A percentile compares a stretch with the other conserved stretches of the same genome.
Evolutionary conservation across 164 flowering plant species (phyloP).

Genomic region (Cinnamomum micranthum): DNA sequence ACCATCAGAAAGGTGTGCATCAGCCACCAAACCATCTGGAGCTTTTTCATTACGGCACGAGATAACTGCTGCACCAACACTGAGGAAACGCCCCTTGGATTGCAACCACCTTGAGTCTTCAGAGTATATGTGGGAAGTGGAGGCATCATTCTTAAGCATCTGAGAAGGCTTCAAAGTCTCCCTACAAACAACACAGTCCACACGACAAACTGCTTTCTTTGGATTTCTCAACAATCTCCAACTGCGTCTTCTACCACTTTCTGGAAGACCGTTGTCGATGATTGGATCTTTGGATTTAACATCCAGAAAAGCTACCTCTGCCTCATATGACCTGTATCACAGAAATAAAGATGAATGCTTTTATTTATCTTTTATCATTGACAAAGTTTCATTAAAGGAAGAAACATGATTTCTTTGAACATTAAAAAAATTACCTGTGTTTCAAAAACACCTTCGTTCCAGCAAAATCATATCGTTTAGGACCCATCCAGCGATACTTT

Average conservation of each 20-base stretch:
- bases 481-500: conserved; percentile 97
- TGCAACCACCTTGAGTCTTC: conserved; percentile 52
- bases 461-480: conserved; percentile 90
- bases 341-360: background rate
- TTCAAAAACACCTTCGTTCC: conserved; percentile 90
- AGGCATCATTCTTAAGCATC: conserved; percentile 14
- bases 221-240: conserved; percentile 24
- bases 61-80: conserved; percentile 90
- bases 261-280: conserved; percentile 18
- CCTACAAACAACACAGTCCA: conserved; percentile 49
- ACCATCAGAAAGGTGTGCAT: conserved; percentile 98
- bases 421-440: conserved; percentile 55
- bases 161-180: conserved; percentile 13
- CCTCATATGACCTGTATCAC: conserved; percentile 72
- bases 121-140: conserved; percentile 9
- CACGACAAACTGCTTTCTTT: conserved; percentile 55
- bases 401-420: background rate
- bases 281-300: conserved; percentile 29
- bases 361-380: too few relatives aligned
- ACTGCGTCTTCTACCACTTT: conserved; percentile 12
- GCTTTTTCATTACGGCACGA: conserved; percentile 89
- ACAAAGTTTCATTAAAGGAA: background rate
- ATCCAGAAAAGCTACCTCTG: conserved; percentile 68
- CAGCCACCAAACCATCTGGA: conserved; percentile 94
- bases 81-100: conserved; percentile 72